Evolutionary conservation across 257 asterid genomes (phyloP), one percentile per base, ranked within the genome.

Genomic region (Solanum bulbocastanum): DNA sequence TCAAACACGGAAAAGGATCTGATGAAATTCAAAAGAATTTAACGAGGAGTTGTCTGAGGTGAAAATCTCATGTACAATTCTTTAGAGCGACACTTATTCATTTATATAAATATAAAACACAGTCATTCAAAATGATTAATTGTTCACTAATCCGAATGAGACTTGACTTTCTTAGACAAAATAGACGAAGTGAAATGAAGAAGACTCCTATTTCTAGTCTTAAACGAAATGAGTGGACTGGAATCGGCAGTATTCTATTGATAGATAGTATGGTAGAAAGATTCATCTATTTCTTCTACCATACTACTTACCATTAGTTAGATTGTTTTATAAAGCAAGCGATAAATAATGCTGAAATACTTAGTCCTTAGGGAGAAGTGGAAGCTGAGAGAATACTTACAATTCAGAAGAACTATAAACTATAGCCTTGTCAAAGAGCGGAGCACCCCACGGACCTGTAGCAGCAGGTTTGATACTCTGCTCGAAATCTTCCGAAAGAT

Each of bases 371-470:
- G 2, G 36, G 68, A 81, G 36, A 20, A 25, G 39, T 3, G 10
- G 25, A 69, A 30, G 30, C 69, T n/a, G 46, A 69, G 35, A 73
- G 27, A 87, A 69, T 35, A 68, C 99, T 94, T 92, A 96, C 99
- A 95, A 60, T 71, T 94, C 94, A 30, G 94, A 90, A 72, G 98
- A 95, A 87, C 94, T 95, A 46, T 92, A 94, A 68, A 91, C 91
- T 83, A 96, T 92, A 33, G 97, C 98, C 91, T 96, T 96, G 93
- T 96, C 98, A 16, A 93, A 96, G 42, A 96, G 98, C 83, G 98
- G 98, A 76, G 99, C 98, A 83, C 98, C 99, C 98, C 98, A 96
- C 3, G 98, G 99, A 36, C 98, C 99, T 3, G 98, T 96, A 10
- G 97, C 97, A 9, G 89, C 86, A 49, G 97, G 92, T 88, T 94